These are phyloP conservation scores for Coniella lustricola DNA, from an alignment of 2,329 filamentous ascomycete species.

Conservation along the genomic window DNA sequence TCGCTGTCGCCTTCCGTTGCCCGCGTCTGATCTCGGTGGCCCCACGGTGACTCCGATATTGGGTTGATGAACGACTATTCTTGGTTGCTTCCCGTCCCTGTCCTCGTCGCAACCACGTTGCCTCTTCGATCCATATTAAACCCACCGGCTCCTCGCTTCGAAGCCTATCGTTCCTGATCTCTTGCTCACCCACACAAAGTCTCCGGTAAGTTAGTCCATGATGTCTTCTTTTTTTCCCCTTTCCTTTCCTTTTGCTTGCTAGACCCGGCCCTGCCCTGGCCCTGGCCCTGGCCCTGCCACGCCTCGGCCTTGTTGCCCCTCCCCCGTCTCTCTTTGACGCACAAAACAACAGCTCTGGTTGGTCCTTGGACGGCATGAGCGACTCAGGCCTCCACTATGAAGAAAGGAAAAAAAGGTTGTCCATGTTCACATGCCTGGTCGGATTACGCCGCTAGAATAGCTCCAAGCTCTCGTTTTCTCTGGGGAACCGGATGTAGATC, in stretches of 20 bases:
- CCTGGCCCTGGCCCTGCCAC: background rate
- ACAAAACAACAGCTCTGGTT: too few species aligned
- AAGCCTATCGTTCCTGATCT: conserved; percentile 8
- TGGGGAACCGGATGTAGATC: conserved; percentile 6
- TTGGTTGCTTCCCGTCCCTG: conserved; percentile 11
- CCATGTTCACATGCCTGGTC: too few species aligned
- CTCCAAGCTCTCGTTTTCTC: background rate
- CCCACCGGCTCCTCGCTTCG: conserved; percentile 4
- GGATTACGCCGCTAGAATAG: background rate
- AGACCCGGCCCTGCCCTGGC: background rate
- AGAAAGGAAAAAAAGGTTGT: too few species aligned
- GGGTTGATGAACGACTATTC: conserved; percentile 12
- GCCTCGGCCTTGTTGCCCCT: background rate
- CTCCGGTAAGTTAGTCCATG: conserved; percentile 16
- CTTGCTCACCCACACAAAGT: conserved; percentile 1
- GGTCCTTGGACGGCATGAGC: background rate
- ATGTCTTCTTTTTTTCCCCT: too few species aligned
- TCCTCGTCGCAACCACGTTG: conserved; percentile 7
- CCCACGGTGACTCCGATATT: conserved; percentile 18
- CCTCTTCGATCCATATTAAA: conserved; percentile 15
- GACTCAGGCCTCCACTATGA: background rate
- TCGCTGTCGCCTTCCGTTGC: conserved; percentile 4
- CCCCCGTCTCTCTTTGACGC: too few species aligned
- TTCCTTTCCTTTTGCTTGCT: background rate
- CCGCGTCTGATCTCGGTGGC: conserved; percentile 6